A percentile compares a stretch with the other conserved stretches of the same genome.
phyloP scores from a whole-genome alignment of 169 alveolate species.

The Plasmodium ovale region DNA sequence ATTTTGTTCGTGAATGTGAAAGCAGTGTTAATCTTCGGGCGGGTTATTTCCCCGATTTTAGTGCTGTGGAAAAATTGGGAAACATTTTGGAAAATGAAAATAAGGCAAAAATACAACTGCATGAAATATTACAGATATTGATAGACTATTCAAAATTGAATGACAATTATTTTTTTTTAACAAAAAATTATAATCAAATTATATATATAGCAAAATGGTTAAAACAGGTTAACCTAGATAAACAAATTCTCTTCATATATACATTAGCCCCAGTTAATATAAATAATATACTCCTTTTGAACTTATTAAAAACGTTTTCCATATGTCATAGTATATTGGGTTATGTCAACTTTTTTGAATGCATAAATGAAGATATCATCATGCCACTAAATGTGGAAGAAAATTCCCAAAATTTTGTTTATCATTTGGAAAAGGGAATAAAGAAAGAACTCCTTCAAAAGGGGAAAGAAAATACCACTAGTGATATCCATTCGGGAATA shows the following conservation, averaged over 20 bases:
- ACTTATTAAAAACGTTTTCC: constrained; percentile 29
- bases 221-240: constrained; percentile 13
- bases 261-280: constrained; percentile 43
- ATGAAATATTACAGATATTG: constrained; percentile 38
- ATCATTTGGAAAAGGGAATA: neutral
- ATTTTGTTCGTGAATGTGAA: neutral
- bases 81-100: constrained; percentile 46
- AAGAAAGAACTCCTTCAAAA: neutral
- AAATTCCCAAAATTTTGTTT: neutral
- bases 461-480: neutral
- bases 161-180: constrained; percentile 48
- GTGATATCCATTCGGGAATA: neutral
- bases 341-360: constrained; percentile 62
- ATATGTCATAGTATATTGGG: constrained; percentile 52
- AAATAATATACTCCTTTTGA: constrained; percentile 30
- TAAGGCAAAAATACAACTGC: constrained; percentile 49
- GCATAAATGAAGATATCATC: constrained; percentile 12
- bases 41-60: constrained; percentile 48
- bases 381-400: neutral
- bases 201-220: constrained; percentile 36
- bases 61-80: constrained; percentile 15
- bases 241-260: constrained; percentile 21
- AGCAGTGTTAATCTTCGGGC: neutral
- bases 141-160: constrained; percentile 47
- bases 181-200: constrained; percentile 67